phyloP scores from a whole-genome alignment of 768 basidiomycete species.

The Epithele typhae region DNA sequence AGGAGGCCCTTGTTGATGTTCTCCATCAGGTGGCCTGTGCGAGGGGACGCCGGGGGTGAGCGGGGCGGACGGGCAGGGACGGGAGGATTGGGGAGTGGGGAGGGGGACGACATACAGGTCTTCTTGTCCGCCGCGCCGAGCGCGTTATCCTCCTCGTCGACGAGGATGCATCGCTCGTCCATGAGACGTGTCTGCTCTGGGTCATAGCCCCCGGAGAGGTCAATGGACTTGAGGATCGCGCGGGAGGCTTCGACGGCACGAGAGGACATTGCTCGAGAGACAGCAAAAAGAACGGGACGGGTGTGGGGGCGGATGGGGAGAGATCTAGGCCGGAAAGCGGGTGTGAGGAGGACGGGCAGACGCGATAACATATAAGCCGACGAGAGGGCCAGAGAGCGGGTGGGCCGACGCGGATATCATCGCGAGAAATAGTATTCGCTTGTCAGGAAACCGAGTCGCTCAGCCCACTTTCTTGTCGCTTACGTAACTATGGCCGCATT shows the following conservation, averaged over 20 bases:
- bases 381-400: background rate
- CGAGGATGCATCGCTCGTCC: conserved; percentile 93
- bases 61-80: background rate
- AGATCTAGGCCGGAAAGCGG: conserved; percentile 29
- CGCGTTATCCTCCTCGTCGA: conserved; percentile 80
- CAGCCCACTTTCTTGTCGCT: background rate
- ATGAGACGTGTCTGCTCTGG: conserved; percentile 90
- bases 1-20: conserved; percentile 92
- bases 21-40: conserved; percentile 90
- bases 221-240: conserved; percentile 66
- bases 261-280: conserved; percentile 33
- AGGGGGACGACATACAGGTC: conserved; percentile 61
- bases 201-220: conserved; percentile 75
- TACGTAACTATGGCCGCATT: conserved; percentile 1
- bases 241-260: conserved; percentile 60
- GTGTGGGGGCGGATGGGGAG: background rate
- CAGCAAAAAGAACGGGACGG: too few species aligned
- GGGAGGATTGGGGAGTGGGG: background rate
- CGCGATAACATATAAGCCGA: conserved; percentile 14
- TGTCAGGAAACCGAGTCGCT: background rate
- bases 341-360: conserved; percentile 11
- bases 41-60: conserved; percentile 1
- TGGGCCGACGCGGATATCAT: conserved; percentile 16
- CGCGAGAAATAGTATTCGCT: conserved; percentile 4
- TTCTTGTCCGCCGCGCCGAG: conserved; percentile 94